Evolutionary conservation across 257 asterid species (phyloP), one percentile per base, ranked within the genome.

Genomic region (Nicotiana paniculata): DNA sequence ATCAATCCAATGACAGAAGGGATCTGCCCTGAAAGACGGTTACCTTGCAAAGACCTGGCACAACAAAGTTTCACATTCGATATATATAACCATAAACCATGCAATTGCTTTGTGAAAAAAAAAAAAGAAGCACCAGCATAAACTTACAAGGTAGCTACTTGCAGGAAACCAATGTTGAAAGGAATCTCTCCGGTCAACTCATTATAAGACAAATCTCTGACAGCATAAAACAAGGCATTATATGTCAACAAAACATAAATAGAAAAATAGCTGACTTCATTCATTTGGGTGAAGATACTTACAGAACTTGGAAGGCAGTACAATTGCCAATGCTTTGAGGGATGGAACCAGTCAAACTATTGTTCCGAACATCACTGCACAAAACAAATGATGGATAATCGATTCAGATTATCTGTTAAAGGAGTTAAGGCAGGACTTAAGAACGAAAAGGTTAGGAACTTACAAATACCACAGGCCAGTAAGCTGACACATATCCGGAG

Each of bases 381-480:
- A 69, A 57, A 62, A 21, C 43, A 62, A 79, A 61, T 46, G 4
- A 61, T 39, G 74, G 28, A n/a, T 74, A 26, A 51, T 59, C 28
- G 5, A 37, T 30, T 66, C 37, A 26, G 46, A 66, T 33, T 3
- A 15, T 53, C 81, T 76, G 51, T 16, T 48, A 39, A 54, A 30
- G 32, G 4, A 57, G n/a, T 6, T 28, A 59, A 58, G 12, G 37
- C n/a, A 68, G 5, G 28, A 70, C n/a, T 10, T 13, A 24, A 26
- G 9, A n/a, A 17, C 26, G 62, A 24, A 4, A 35, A 26, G 32
- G 15, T 17, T 0, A 9, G 76, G n/a, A 72, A 91, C 99, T 92
- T 91, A 96, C 99, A 93, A 96, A 87, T 94, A 96, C 99, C 99
- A 96, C 87, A 96, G 86, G 43, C 97, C 97, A 0, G 98, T 94